Conservation (phyloP, 257 asterid species). For the Solanum infundibuliforme region DNA sequence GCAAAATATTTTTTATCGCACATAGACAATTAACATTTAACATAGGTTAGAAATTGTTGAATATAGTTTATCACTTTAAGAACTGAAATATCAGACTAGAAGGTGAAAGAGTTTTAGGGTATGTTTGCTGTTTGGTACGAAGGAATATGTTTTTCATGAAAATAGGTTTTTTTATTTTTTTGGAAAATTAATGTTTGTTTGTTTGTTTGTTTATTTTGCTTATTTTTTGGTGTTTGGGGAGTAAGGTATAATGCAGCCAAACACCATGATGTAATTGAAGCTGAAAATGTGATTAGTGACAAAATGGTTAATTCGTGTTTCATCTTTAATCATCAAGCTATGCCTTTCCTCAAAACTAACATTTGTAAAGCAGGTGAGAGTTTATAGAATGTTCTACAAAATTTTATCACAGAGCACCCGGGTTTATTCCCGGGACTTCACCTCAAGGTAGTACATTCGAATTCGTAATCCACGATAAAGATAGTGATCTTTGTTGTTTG, state of each 20-base stretch:
- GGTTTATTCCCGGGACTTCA: slow-evolving; percentile 31
- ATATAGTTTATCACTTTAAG: neutral
- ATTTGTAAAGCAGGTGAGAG: slow-evolving; percentile 34
- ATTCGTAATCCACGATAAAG: neutral
- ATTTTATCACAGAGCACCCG: slow-evolving; percentile 26
- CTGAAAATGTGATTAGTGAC: neutral
- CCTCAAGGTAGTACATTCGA: slow-evolving; percentile 36
- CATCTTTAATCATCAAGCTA: neutral
- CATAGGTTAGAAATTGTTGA: neutral
- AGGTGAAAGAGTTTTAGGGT: neutral
- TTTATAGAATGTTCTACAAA: slow-evolving; percentile 27
- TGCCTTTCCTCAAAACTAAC: slow-evolving; percentile 4
- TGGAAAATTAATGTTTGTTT: neutral
- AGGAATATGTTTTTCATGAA: neutral
- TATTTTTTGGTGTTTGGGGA: neutral
- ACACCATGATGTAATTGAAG: neutral
- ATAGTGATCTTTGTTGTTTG: neutral
- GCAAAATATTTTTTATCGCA: neutral
- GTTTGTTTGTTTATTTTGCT: neutral
- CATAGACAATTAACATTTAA: neutral
- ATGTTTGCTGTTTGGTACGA: neutral
- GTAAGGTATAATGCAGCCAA: neutral
- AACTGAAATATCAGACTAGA: neutral
- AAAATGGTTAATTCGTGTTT: neutral
- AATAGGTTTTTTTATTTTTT: too few species aligned